These are phyloP conservation scores for Brassica nigra DNA, from an alignment of 345 rosid species.

Conservation along the genomic window DNA sequence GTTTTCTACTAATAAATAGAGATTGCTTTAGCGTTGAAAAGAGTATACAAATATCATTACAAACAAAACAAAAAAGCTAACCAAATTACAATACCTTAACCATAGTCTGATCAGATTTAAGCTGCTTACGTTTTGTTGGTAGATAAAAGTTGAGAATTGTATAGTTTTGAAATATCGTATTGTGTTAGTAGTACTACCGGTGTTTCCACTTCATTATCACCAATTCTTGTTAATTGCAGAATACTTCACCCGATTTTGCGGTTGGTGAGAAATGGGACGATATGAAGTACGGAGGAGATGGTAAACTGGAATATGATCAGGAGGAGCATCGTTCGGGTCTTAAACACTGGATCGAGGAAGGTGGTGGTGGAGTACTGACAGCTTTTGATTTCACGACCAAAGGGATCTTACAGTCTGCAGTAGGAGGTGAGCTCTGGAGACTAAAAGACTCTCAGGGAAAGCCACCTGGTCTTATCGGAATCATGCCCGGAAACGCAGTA, in stretches of 20 bases:
- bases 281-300: slow-evolving; percentile 55
- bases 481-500: slow-evolving; percentile 68
- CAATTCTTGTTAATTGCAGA: slow-evolving; percentile 24
- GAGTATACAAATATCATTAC: background rate
- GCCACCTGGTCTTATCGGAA: slow-evolving; percentile 79
- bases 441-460: slow-evolving; percentile 72
- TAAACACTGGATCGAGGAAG: slow-evolving; percentile 62
- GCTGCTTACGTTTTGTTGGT: background rate
- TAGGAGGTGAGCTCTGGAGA: slow-evolving; percentile 77
- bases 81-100: background rate
- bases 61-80: background rate
- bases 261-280: slow-evolving; percentile 81
- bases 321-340: slow-evolving; percentile 60
- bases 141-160: background rate
- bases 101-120: background rate
- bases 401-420: slow-evolving; percentile 78
- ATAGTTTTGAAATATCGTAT: background rate
- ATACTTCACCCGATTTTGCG: slow-evolving; percentile 65
- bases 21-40: background rate
- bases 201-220: background rate
- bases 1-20: background rate
- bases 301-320: slow-evolving; percentile 56
- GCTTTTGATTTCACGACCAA: slow-evolving; percentile 93
- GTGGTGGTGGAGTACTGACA: slow-evolving; percentile 59
- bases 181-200: background rate